These are phyloP conservation scores for Xylaria sp. DNA, from an alignment of 2,329 filamentous ascomycete genomes.

Conservation along the genomic window DNA sequence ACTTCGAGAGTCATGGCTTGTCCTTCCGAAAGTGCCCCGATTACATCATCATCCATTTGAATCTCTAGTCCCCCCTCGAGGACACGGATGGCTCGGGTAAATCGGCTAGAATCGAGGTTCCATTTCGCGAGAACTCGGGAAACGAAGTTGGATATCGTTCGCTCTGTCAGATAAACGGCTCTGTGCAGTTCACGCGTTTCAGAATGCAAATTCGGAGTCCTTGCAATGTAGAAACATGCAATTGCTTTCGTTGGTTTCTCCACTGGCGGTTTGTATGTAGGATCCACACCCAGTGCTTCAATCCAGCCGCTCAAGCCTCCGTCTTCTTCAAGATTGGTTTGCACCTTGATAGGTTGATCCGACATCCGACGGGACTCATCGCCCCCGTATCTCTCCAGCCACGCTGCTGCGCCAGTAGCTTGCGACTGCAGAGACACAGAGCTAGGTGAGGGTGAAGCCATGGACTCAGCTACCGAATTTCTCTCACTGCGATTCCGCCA, in stretches of 20 bases:
- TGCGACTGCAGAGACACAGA: constrained; percentile 68
- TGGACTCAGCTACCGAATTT: constrained; percentile 65
- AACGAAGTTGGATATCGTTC: constrained; percentile 77
- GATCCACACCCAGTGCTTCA: constrained; percentile 89
- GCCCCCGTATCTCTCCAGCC: constrained; percentile 63
- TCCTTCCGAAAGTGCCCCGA: constrained; percentile 82
- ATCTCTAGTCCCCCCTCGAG: constrained; percentile 79
- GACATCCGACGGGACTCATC: constrained; percentile 56
- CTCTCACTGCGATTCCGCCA: constrained; percentile 61
- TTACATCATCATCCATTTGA: constrained; percentile 88
- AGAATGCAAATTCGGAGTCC: constrained; percentile 54
- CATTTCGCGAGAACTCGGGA: constrained; percentile 78
- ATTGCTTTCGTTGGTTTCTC: constrained; percentile 74
- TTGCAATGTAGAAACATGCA: constrained; percentile 85
- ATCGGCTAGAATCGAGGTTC: constrained; percentile 73
- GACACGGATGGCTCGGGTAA: constrained; percentile 74
- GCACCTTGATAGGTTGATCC: constrained; percentile 59
- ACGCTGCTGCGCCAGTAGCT: constrained; percentile 55
- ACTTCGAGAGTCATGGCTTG: constrained; percentile 88
- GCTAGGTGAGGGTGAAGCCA: constrained; percentile 71
- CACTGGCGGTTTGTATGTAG: constrained; percentile 77
- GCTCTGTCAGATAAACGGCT: constrained; percentile 82
- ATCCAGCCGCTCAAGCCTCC: constrained; percentile 82
- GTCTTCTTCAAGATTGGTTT: constrained; percentile 61
- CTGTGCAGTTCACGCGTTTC: constrained; percentile 72